A percentile compares a stretch with the other conserved stretches of the same genome.
These are phyloP conservation scores for Agrostemma githago DNA, from an alignment of 148 eudicot species.

Conservation along the genomic window DNA sequence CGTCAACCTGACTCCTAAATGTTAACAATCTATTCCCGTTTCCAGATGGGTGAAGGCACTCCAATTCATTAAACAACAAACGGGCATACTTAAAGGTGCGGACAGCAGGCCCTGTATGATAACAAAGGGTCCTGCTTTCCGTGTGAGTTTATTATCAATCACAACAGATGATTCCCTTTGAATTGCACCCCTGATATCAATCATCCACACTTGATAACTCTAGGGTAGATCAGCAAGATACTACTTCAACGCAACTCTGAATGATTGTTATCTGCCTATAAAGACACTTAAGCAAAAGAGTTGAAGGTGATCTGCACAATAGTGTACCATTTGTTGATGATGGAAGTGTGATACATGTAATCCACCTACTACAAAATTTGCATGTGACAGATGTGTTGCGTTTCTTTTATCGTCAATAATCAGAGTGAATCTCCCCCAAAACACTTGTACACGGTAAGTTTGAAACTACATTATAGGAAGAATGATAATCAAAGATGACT, in stretches of 20 bases:
- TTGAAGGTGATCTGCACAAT: background rate
- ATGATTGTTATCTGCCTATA: background rate
- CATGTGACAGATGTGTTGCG: background rate
- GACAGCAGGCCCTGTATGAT: background rate
- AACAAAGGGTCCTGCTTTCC: background rate
- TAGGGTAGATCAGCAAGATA: background rate
- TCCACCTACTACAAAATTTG: background rate
- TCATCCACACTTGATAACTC: constrained; percentile 8
- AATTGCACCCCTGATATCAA: background rate
- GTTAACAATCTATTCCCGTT: background rate
- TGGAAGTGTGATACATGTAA: background rate
- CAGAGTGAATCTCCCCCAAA: background rate
- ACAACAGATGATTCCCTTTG: background rate
- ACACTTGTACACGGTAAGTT: background rate
- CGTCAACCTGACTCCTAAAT: background rate
- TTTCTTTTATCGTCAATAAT: background rate
- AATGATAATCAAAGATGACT: background rate
- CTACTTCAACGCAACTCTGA: background rate
- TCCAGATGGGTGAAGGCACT: background rate
- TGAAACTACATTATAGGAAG: background rate
- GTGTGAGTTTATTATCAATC: background rate
- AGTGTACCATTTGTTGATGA: background rate
- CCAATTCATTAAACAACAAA: background rate
- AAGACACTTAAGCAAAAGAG: background rate
- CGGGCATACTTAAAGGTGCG: background rate